A percentile compares a stretch with the other conserved stretches of the same genome.
Conservation (phyloP, 352 stramenopile genomes). For the Ophiocytium majus region DNA sequence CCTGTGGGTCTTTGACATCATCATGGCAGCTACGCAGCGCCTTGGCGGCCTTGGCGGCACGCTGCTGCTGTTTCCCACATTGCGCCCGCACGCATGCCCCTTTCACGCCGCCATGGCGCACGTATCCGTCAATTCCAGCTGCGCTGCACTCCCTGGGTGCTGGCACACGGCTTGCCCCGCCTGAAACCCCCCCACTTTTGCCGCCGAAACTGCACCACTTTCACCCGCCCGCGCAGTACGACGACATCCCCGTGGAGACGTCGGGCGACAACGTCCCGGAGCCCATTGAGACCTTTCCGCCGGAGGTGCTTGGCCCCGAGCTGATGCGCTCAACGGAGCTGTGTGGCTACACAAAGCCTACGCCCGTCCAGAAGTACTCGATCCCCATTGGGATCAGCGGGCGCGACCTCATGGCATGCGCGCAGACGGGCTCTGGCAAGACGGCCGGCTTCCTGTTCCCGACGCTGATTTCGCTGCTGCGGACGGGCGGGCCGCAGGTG, state of each 20-base stretch:
- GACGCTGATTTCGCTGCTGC: constrained; percentile 91
- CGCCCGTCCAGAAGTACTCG: constrained; percentile 98
- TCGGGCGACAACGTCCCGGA: constrained; percentile 86
- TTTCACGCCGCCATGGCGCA: too few species aligned
- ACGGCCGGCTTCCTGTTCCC: constrained; percentile 94
- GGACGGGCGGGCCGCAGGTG: constrained; percentile 64
- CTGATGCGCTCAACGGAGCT: constrained; percentile 82
- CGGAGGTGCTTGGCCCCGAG: constrained; percentile 73
- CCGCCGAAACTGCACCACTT: not conserved
- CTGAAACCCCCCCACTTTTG: not conserved
- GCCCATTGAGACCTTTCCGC: constrained; percentile 77
- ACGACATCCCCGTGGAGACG: constrained; percentile 91
- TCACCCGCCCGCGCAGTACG: constrained; percentile 82
- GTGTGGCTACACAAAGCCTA: constrained; percentile 92
- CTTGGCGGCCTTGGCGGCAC: too few species aligned
- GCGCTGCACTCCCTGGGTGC: not conserved
- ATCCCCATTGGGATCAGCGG: constrained; percentile 89
- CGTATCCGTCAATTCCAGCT: too few species aligned
- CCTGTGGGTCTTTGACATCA: too few species aligned
- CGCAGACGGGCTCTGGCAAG: constrained; percentile 96
- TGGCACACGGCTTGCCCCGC: not conserved
- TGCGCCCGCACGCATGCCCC: too few species aligned
- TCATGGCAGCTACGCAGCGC: too few species aligned
- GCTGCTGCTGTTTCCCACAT: too few species aligned
- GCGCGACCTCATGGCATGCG: constrained; percentile 98